Evolutionary conservation across 306 rosid species (phyloP).

Genomic region (Echinosophora koreensis): DNA sequence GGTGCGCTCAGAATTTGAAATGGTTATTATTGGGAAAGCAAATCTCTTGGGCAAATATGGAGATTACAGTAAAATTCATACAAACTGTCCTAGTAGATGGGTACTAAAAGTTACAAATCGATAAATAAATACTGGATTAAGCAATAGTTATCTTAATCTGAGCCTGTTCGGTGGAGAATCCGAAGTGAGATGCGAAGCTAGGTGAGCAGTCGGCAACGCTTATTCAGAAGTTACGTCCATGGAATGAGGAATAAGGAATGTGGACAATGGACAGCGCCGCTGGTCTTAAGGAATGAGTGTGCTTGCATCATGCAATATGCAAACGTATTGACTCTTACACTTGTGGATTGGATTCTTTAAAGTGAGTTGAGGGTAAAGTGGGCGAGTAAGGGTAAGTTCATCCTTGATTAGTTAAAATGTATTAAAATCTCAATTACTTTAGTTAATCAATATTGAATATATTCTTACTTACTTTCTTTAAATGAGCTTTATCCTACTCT

Average conservation of each 20-base stretch:
- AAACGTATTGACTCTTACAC: no score
- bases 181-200: background rate
- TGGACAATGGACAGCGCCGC: background rate
- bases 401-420: no score
- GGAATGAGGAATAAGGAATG: background rate
- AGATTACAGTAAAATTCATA: background rate
- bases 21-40: slow-evolving; percentile 11
- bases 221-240: background rate
- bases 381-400: no score
- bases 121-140: background rate
- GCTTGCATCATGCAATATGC: no score
- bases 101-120: background rate
- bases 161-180: background rate
- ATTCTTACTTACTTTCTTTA: no score
- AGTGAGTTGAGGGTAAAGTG: no score
- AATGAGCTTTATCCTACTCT: no score
- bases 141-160: background rate
- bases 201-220: background rate
- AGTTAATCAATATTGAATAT: no score
- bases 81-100: background rate
- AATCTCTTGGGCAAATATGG: slow-evolving; percentile 11
- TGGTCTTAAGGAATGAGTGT: no score
- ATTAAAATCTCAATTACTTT: no score
- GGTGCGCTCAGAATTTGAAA: background rate
- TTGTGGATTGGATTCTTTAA: no score